These are phyloP conservation scores for Cynanchum wilfordii DNA, from an alignment of 257 asterid species.

Conservation along the genomic window DNA sequence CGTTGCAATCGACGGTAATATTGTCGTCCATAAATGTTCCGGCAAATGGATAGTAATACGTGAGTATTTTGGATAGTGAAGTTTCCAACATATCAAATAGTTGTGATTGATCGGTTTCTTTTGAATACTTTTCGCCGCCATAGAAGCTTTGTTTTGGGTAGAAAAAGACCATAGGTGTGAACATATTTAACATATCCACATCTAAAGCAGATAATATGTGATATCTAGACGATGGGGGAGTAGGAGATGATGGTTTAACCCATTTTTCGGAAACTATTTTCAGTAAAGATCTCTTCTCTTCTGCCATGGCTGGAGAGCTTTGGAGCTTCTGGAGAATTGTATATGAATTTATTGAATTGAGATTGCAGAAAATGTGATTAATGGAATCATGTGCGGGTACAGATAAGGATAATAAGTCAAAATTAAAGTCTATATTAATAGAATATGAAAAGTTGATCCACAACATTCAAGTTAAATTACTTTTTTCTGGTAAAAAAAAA, in stretches of 20 bases:
- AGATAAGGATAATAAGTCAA: too few relatives aligned
- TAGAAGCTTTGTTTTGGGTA: background rate
- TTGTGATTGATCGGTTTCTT: background rate
- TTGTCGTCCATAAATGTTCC: slow-evolving; percentile 9
- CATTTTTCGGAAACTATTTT: background rate
- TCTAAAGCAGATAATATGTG: slow-evolving; percentile 16
- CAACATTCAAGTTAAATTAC: too few relatives aligned
- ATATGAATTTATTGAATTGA: too few relatives aligned
- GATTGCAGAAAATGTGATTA: too few relatives aligned
- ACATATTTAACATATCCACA: background rate
- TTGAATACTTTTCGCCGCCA: too few relatives aligned
- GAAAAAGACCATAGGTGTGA: slow-evolving; percentile 7
- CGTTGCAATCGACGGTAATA: slow-evolving; percentile 6
- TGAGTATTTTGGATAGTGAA: background rate
- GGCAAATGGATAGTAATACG: slow-evolving; percentile 11
- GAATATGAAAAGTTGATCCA: too few relatives aligned
- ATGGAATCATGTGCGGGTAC: too few relatives aligned
- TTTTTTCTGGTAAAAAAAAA: too few relatives aligned
- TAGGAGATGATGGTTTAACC: slow-evolving; percentile 13
- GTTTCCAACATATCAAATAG: background rate
- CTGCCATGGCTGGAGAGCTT: background rate
- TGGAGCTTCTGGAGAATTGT: too few relatives aligned
- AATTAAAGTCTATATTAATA: too few relatives aligned
- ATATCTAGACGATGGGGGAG: slow-evolving; percentile 2
- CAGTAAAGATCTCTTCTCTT: background rate